Base-by-base conservation (phyloP, 345 rosid species). In the Salix dunnii region DNA sequence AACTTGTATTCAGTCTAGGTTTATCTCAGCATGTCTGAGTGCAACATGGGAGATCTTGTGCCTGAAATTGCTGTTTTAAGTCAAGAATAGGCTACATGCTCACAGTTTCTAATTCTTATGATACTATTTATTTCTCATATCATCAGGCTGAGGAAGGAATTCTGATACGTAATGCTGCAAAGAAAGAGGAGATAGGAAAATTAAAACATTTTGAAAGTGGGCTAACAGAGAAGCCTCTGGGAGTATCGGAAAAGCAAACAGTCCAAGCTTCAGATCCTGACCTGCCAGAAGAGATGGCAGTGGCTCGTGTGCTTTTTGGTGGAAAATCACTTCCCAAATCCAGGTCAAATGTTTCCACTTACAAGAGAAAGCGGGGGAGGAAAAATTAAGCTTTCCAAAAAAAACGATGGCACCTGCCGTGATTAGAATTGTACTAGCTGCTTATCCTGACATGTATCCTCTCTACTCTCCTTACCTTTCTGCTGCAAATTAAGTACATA, bases 331-430 rank as follows among this genome's bases (percentile, higher is more conserved):
- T 79, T 25, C 81, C 86, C n/a, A 70, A 89, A 76, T 78, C 89
- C 70, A 82, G 86, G 85, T 77, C 85, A 38, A 84, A 83, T 76
- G 74, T 61, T 73, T 77, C 79, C 31, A 92, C 71, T 49, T 88
- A 84, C 77, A 88, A 82, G 84, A 79, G 87, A 77, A 87, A 85
- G 81, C 76, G 87, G 73, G 89, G 91, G 13, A 89, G 84, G 75
- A 76, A 87, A 74, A 85, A 80, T 72, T 70, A 86, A 42, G 61
- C 61, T 55, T 55, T n/a, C 12, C 25, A 55, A 55, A 55, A 23
- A 55, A n/a, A 51, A 51, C 4, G 61, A 8, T 21, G 61, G 61
- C 61, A 55, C 61, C 61, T 55, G 4, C 61, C 1, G 13, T 55
- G 27, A 55, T n/a, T 55, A n/a, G 4, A 20, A 53, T 21, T 20